These are phyloP conservation scores for Nannizziopsis arthrosporioides DNA, from an alignment of 2,329 filamentous ascomycete species.

Conservation along the genomic window DNA sequence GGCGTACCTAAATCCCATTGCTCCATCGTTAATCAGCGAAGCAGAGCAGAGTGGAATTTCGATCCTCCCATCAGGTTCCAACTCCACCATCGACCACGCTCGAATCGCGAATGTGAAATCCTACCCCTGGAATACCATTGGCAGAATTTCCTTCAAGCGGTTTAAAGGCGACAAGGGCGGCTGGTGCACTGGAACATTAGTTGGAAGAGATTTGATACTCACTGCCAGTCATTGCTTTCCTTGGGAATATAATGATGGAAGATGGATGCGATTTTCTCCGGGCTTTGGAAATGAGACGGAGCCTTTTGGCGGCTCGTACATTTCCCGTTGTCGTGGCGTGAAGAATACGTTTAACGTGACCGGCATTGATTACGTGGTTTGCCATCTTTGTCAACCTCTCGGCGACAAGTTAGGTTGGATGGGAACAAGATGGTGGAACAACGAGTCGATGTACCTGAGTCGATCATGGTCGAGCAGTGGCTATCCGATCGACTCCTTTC, in stretches of 20 bases:
- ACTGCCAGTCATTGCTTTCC: slow-evolving; percentile 20
- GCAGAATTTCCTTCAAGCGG: slow-evolving; percentile 16
- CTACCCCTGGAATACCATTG: slow-evolving; percentile 19
- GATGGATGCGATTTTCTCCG: slow-evolving; percentile 19
- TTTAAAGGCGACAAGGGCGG: slow-evolving; percentile 17
- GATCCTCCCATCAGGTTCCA: slow-evolving; percentile 7
- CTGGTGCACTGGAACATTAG: slow-evolving; percentile 19
- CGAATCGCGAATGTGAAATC: slow-evolving; percentile 13
- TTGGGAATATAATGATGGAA: slow-evolving; percentile 15
- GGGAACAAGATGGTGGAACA: slow-evolving; percentile 18
- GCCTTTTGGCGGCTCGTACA: slow-evolving; percentile 17
- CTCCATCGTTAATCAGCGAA: not conserved
- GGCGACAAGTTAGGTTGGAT: slow-evolving; percentile 19
- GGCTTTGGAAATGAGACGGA: slow-evolving; percentile 16
- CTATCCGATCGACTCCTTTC: slow-evolving; percentile 16
- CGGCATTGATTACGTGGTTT: slow-evolving; percentile 19
- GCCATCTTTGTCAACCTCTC: slow-evolving; percentile 17
- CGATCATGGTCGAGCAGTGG: slow-evolving; percentile 17
- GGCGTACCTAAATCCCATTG: not conserved
- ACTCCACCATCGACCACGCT: slow-evolving; percentile 12
- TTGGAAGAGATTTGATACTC: slow-evolving; percentile 18
- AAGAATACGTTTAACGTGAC: slow-evolving; percentile 20
- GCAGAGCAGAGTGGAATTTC: slow-evolving; percentile 6
- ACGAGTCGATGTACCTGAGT: slow-evolving; percentile 12
- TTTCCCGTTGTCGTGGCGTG: slow-evolving; percentile 18